phyloP scores from a whole-genome alignment of 179 eudicot genomes.

The Carnegiea gigantea region DNA sequence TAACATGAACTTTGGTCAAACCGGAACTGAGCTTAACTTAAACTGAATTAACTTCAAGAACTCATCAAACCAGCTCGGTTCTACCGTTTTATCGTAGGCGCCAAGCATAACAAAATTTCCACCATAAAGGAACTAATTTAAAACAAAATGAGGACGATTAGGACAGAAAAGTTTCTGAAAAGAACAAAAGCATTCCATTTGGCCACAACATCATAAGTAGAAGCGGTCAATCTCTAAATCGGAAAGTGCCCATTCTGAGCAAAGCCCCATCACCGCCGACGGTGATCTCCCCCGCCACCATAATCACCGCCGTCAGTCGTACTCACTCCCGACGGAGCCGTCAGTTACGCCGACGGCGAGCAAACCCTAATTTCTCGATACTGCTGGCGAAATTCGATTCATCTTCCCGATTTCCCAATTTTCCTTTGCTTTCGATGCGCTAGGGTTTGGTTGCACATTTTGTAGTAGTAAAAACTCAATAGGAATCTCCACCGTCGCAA shows the following conservation, averaged over 20 bases:
- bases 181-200: background rate
- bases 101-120: background rate
- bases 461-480: background rate
- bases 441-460: background rate
- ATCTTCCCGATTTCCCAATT: background rate
- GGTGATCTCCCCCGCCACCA: background rate
- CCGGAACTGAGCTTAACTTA: too few relatives aligned
- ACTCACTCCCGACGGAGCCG: background rate
- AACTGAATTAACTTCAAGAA: too few relatives aligned
- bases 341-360: background rate
- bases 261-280: background rate
- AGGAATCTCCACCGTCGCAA: background rate
- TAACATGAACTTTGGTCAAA: too few relatives aligned
- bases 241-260: background rate
- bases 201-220: background rate
- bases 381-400: background rate
- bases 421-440: background rate
- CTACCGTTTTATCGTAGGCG: too few relatives aligned
- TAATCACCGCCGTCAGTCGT: background rate
- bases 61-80: too few relatives aligned
- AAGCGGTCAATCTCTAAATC: constrained; percentile 7
- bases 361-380: background rate
- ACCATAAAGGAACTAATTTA: background rate
- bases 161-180: background rate
- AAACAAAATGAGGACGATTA: background rate